Evolutionary conservation across 2,329 filamentous ascomycete species (phyloP), one percentile per base, ranked within the genome.

Genomic region (Endothia cerciana): DNA sequence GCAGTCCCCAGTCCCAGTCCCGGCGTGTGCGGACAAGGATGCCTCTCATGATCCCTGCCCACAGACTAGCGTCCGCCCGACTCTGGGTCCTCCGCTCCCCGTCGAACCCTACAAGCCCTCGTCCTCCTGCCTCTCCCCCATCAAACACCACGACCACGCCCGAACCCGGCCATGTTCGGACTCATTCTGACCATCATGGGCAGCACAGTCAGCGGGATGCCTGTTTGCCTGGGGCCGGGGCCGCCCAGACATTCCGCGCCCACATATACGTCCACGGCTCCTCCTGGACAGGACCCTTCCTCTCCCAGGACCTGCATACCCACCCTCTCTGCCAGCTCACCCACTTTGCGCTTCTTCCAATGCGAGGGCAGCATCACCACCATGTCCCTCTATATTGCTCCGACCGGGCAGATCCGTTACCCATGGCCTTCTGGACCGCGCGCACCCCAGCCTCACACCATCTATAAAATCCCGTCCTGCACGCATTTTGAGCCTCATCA

Each of bases 161-260:
- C 72, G 75, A 76, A 79, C 79, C 71, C 77, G 77, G 74, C 78
- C 81, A 77, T 91, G 84, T 82, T 87, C 88, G 83, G 86, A 86
- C 88, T 91, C 83, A 73, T 88, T 89, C 73, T 81, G 80, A 78
- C 87, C 87, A 79, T 76, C 77, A 51, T 59, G 64, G 60, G 53
- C 65, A 69, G 78, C 69, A 77, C 80, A 79, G 77, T 80, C 78
- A 55, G 74, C 71, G 61, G 73, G 78, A 76, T 17, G 74, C 74
- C 74, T 70, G 65, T 74, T 59, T 59, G 49, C 11, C 17, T 7
- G 41, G 30, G 19, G 19, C 13, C 19, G 47, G 6, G 33, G 8
- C 45, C 17, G 38, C n/a, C 43, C 45, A 65, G 40, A 56, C 57
- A 33, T 51, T 63, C 60, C 58, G 33, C 62, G 60, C 15, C 17